Conservation (phyloP, 2,329 filamentous ascomycete species). For the Ceratocystis diversiconidia region DNA sequence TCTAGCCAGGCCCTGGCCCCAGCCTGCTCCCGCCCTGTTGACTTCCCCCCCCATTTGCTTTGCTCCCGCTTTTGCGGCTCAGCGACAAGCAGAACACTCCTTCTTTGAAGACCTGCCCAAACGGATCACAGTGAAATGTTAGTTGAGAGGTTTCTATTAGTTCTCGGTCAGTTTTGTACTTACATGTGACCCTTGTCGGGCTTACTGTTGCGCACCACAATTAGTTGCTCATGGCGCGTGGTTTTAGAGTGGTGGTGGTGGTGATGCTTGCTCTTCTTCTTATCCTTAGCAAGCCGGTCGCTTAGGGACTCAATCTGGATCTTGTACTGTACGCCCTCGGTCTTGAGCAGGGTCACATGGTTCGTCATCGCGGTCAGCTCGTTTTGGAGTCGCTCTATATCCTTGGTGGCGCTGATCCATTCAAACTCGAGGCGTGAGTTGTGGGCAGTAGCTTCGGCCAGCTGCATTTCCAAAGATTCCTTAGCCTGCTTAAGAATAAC, state of each 20-base stretch:
- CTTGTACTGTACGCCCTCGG: slow-evolving; percentile 16
- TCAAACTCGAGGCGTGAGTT: slow-evolving; percentile 10
- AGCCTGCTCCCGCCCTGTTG: background rate
- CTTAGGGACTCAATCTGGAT: slow-evolving; percentile 16
- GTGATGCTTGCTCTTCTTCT: slow-evolving; percentile 10
- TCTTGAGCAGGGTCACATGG: slow-evolving; percentile 11
- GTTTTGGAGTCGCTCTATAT: slow-evolving; percentile 5
- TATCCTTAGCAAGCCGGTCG: slow-evolving; percentile 12
- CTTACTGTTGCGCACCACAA: slow-evolving; percentile 13
- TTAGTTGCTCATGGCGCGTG: slow-evolving; percentile 14
- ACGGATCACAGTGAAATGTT: slow-evolving; percentile 10
- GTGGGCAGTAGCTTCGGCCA: background rate
- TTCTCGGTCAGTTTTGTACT: slow-evolving; percentile 6
- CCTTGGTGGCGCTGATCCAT: slow-evolving; percentile 10
- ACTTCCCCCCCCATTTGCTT: background rate
- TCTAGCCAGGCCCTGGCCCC: background rate
- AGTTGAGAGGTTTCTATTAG: slow-evolving; percentile 5
- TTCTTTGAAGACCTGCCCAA: slow-evolving; percentile 14
- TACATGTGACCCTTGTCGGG: slow-evolving; percentile 14
- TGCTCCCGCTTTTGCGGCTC: background rate
- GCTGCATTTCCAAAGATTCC: slow-evolving; percentile 9
- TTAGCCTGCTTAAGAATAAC: slow-evolving; percentile 13
- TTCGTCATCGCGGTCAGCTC: slow-evolving; percentile 13
- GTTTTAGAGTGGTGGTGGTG: slow-evolving; percentile 9
- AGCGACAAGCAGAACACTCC: slow-evolving; percentile 25